Conservation (phyloP, 148 eudicot species). For the Chenopodium formosanum region DNA sequence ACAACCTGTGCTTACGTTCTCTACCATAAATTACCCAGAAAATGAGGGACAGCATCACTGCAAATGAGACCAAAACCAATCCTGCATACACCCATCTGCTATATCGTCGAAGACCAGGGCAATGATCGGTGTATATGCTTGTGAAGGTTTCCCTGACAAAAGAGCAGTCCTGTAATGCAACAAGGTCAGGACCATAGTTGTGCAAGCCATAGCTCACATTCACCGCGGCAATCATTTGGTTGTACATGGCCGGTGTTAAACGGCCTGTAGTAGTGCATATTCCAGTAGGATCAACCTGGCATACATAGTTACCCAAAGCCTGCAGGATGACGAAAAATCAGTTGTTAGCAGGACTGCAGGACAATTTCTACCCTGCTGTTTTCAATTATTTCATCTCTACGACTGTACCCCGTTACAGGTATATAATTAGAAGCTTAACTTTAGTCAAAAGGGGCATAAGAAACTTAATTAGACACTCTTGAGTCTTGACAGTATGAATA, state of each 20-base stretch:
- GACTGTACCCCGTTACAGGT: no score
- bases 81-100: conserved; percentile 74
- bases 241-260: conserved; percentile 55
- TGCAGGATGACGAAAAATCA: no score
- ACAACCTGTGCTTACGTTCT: conserved; percentile 64
- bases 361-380: no score
- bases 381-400: no score
- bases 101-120: conserved; percentile 64
- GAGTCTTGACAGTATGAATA: no score
- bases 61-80: conserved; percentile 59
- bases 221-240: conserved; percentile 57
- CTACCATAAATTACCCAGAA: conserved; percentile 85
- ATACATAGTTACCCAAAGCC: conserved; percentile 63
- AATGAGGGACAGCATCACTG: conserved; percentile 72
- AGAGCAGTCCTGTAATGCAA: conserved; percentile 70
- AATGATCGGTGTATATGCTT: conserved; percentile 42
- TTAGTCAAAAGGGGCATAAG: no score
- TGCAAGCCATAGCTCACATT: conserved; percentile 66
- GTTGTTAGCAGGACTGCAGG: no score
- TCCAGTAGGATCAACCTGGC: conserved; percentile 61
- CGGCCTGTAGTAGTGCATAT: conserved; percentile 72
- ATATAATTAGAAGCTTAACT: no score
- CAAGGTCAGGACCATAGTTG: conserved; percentile 70
- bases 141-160: conserved; percentile 71
- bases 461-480: no score